phyloP scores from a whole-genome alignment of 2,329 filamentous ascomycete genomes.

The Aspergillus ochraceoroseus region DNA sequence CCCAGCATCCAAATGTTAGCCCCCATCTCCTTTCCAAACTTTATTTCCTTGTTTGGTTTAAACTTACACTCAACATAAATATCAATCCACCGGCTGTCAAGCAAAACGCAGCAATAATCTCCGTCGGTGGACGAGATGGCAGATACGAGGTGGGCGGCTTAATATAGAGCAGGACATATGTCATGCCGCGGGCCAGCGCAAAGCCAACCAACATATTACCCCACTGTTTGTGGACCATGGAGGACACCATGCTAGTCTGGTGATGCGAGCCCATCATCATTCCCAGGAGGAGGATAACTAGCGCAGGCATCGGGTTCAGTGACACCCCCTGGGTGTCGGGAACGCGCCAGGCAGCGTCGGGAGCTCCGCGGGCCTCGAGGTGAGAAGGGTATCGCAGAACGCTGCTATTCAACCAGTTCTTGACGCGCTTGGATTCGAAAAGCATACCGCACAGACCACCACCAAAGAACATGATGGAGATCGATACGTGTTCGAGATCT shows the following conservation, averaged over 20 bases:
- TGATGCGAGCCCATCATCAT: slow-evolving; percentile 95
- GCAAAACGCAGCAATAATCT: slow-evolving; percentile 82
- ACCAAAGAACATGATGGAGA: slow-evolving; percentile 89
- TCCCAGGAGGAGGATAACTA: slow-evolving; percentile 81
- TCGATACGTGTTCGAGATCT: slow-evolving; percentile 87
- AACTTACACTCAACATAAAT: slow-evolving; percentile 82
- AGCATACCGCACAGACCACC: slow-evolving; percentile 86
- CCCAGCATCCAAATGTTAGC: too few relatives aligned
- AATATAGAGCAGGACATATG: slow-evolving; percentile 75
- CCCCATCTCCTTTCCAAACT: too few relatives aligned
- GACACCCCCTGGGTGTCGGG: slow-evolving; percentile 69
- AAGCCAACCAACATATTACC: slow-evolving; percentile 77
- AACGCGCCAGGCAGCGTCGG: slow-evolving; percentile 51
- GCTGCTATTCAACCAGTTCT: slow-evolving; percentile 51
- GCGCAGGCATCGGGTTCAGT: slow-evolving; percentile 79
- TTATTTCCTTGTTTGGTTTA: neutral
- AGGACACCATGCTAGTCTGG: slow-evolving; percentile 74
- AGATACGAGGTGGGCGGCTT: slow-evolving; percentile 74
- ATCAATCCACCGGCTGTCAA: slow-evolving; percentile 81
- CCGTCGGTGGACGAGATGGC: slow-evolving; percentile 80
- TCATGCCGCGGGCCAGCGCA: slow-evolving; percentile 69
- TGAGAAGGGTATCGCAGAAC: slow-evolving; percentile 42
- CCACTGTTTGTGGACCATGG: slow-evolving; percentile 94
- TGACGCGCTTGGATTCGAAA: slow-evolving; percentile 67
- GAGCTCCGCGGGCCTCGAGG: slow-evolving; percentile 32